Evolutionary conservation across 75 land plant genomes (phyloP).

Genomic region (Cupressus sempervirens): DNA sequence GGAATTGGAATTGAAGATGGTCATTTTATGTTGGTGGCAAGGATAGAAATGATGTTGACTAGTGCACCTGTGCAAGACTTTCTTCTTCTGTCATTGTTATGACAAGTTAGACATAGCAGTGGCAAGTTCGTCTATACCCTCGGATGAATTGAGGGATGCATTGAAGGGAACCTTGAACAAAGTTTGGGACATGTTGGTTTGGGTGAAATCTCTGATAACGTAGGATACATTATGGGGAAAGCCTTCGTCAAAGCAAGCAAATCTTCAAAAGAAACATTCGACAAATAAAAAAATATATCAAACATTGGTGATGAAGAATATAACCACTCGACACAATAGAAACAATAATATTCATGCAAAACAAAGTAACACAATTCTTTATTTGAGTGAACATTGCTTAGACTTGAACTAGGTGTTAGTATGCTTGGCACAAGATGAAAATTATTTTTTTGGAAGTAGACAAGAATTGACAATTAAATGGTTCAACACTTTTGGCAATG

Average conservation of each 20-base stretch:
- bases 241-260: background rate
- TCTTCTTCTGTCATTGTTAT: background rate
- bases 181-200: background rate
- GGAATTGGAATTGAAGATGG: background rate
- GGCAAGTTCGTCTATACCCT: background rate
- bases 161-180: background rate
- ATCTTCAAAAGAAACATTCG: background rate
- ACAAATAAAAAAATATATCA: background rate
- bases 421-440: no score
- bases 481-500: no score
- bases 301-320: background rate
- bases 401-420: no score
- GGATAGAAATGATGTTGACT: background rate
- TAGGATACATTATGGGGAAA: background rate
- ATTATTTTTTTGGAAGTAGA: no score
- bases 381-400: no score
- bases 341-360: no score
- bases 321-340: no score
- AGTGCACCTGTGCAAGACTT: background rate
- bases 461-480: no score
- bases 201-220: background rate
- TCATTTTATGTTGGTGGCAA: background rate
- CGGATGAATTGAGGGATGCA: background rate
- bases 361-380: no score
- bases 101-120: background rate